Evolutionary conservation across 2,329 filamentous ascomycete species (phyloP).

Genomic region (Fusarium sp.): DNA sequence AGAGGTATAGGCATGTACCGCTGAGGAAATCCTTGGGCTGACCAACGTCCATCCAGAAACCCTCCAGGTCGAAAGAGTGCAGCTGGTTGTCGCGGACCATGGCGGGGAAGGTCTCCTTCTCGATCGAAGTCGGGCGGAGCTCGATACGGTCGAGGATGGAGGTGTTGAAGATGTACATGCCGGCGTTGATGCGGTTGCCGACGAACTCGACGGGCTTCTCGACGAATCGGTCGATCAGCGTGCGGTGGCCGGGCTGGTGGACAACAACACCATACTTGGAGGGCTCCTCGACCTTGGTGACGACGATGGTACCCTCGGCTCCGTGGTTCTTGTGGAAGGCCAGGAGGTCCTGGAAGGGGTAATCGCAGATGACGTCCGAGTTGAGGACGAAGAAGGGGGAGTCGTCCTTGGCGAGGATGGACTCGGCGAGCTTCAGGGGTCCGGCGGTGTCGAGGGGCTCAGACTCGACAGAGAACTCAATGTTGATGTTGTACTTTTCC

Average conservation of each 20-base stretch:
- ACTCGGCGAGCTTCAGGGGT: constrained; percentile 93
- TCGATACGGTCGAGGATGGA: constrained; percentile 92
- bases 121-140: constrained; percentile 94
- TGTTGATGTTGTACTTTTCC: constrained; percentile 90
- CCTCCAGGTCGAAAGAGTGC: constrained; percentile 95
- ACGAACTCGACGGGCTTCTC: constrained; percentile 99
- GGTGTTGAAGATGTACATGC: constrained; percentile 97
- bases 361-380: constrained; percentile 98
- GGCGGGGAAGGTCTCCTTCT: constrained; percentile 98
- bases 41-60: constrained; percentile 99
- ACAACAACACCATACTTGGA: constrained; percentile 99
- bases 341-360: constrained; percentile 90
- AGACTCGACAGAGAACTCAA: constrained; percentile 96
- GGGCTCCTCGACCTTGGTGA: constrained; percentile 98
- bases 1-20: constrained; percentile 95
- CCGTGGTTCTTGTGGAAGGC: constrained; percentile 94
- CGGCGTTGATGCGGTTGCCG: constrained; percentile 98
- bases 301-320: constrained; percentile 95
- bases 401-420: constrained; percentile 92
- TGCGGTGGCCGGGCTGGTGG: constrained; percentile 91
- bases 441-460: constrained; percentile 96
- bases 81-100: constrained; percentile 90
- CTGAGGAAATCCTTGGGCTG: constrained; percentile 99
- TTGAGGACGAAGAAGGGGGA: constrained; percentile 98
- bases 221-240: constrained; percentile 97